Base-by-base conservation (phyloP, 2,329 filamentous ascomycete genomes). In the Daldinia sp. region DNA sequence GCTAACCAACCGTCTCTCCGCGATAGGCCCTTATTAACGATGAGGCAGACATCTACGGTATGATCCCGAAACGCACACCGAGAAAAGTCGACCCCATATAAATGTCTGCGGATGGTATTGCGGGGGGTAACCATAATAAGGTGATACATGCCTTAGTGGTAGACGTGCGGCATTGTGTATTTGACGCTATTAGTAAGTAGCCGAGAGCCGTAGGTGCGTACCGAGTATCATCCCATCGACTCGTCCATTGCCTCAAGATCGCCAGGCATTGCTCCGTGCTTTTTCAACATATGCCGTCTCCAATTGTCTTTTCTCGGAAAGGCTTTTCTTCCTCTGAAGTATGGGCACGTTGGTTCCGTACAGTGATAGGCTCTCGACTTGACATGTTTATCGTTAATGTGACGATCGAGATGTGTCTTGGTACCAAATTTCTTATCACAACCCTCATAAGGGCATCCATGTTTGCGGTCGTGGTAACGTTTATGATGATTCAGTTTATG, bases 251-350 rank as follows among this genome's bases (percentile, higher is more conserved):
- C 61, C 54, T 72, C 72, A 9, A 73, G 70, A 13, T 72, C 67
- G 43, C 61, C 63, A 5, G 71, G 58, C 52, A 66, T 69, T 3
- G 68, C 66, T 13, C 68, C 70, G 54, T 88, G 85, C 67, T 86
- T 87, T 72, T 87, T 87, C 32, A 80, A 77, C 84, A 88, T 87
- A 70, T 88, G 85, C 58, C 85, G 77, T 68, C 85, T 82, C 85
- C 85, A 87, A 73, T 88, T 87, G 69, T 87, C 85, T 70, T 87
- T 88, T 54, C 85, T 77, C 0, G 85, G 84, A 66, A 88, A 88
- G 0, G 82, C 83, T 64, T 85, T 87, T 56, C 85, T 83, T 7
- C 85, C 85, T 58, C 79, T 80, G n/a, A 84, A 87, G 70, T 85
- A 87, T 4, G 82, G 78, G 68, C 85, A 88, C 5, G 80, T 80